These are phyloP conservation scores for Chalciporus pseudorubinellus DNA, from an alignment of 768 basidiomycete genomes.

Conservation along the genomic window DNA sequence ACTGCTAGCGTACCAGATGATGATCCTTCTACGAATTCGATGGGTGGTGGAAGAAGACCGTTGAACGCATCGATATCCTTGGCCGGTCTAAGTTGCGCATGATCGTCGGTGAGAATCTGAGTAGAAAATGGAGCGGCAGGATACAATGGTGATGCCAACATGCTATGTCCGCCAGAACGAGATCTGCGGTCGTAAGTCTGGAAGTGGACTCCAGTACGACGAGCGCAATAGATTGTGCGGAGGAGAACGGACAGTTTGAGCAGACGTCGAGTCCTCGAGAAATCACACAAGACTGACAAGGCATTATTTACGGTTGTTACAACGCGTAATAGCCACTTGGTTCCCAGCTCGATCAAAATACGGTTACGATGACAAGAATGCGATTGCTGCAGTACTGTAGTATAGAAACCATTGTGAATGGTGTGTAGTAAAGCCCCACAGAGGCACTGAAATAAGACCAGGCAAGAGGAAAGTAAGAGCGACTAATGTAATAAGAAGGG, in stretches of 20 bases:
- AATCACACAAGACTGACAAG: slow-evolving; percentile 1
- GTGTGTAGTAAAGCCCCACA: not conserved
- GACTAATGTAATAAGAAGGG: not conserved
- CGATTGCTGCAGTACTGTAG: no score
- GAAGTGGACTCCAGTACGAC: slow-evolving; percentile 5
- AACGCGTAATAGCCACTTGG: no score
- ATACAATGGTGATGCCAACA: slow-evolving; percentile 68
- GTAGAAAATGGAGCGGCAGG: slow-evolving; percentile 52
- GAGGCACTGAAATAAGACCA: not conserved
- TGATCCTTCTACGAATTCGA: slow-evolving; percentile 84
- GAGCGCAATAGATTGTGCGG: slow-evolving; percentile 1
- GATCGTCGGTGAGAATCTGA: slow-evolving; percentile 49
- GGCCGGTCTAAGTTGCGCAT: slow-evolving; percentile 58
- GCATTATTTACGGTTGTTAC: slow-evolving; percentile 29
- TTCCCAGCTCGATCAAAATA: not conserved
- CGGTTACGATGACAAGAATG: no score
- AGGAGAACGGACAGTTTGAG: slow-evolving; percentile 19
- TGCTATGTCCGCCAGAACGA: slow-evolving; percentile 33
- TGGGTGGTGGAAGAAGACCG: slow-evolving; percentile 71
- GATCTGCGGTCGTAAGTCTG: slow-evolving; percentile 1
- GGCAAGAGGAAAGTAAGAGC: not conserved
- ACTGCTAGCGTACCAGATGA: slow-evolving; percentile 72
- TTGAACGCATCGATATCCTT: slow-evolving; percentile 76
- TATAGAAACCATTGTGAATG: not conserved
- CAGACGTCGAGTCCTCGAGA: slow-evolving; percentile 13